A percentile compares a stretch with the other conserved stretches of the same genome.
Conservation (phyloP, 495 filamentous ascomycete species). For the Neurospora sp. region DNA sequence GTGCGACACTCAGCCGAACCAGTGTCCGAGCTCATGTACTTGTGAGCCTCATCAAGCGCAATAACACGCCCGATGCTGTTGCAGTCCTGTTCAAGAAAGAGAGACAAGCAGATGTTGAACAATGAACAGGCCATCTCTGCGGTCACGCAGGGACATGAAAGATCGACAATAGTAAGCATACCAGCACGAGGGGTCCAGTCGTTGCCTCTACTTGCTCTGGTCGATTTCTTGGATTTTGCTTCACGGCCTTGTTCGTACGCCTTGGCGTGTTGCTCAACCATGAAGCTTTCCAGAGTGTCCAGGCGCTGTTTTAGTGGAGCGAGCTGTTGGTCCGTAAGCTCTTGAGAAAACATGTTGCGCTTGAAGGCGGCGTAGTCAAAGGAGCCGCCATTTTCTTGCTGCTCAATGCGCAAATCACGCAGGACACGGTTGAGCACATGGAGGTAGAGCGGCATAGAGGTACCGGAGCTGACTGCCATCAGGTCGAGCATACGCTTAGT, state of each 20-base stretch:
- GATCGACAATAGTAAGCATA: conserved; percentile 60
- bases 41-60: conserved; percentile 32
- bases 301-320: conserved; percentile 45
- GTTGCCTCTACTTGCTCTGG: conserved; percentile 11
- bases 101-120: conserved; percentile 54
- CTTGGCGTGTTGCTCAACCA: conserved; percentile 28
- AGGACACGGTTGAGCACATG: conserved; percentile 47
- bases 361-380: conserved; percentile 49
- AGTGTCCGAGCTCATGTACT: conserved; percentile 24
- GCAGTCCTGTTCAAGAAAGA: conserved; percentile 46
- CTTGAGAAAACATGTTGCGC: conserved; percentile 16
- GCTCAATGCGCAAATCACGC: conserved; percentile 44
- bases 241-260: background rate
- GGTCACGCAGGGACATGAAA: conserved; percentile 62
- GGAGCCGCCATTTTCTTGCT: conserved; percentile 20
- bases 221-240: background rate
- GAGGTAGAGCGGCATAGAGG: conserved; percentile 51
- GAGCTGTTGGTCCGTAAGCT: conserved; percentile 36
- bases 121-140: conserved; percentile 54
- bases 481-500: conserved; percentile 54
- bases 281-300: conserved; percentile 48
- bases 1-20: conserved; percentile 31
- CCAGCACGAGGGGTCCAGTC: conserved; percentile 35
- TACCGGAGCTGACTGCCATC: conserved; percentile 48
- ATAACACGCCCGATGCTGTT: conserved; percentile 27